Base-by-base conservation (phyloP, 1,284 basidiomycete genomes). In the Termitomyces sp. region DNA sequence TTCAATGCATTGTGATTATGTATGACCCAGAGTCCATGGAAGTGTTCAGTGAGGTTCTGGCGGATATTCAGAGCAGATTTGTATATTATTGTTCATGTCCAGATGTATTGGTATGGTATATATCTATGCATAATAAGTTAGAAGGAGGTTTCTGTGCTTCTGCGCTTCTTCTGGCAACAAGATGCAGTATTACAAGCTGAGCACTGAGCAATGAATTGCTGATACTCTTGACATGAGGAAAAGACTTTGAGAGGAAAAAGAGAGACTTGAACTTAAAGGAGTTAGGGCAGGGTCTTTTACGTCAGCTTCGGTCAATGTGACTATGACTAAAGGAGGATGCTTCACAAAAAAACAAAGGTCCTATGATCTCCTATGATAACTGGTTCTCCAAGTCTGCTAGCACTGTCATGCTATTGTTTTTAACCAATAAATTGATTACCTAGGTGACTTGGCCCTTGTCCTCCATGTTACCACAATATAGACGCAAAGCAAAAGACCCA, bases 1-100 rank as follows among this genome's bases (percentile, higher is more conserved):
- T 97, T 97, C 68, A 93, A 96, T 68, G 95, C 96, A 10, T 71
- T 97, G 65, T 97, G 62, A 69, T 46, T 14, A 16, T 26, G 28
- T 18, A 34, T 19, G 26, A 13, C 11, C 10, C n/a, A n/a, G n/a
- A n/a, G n/a, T n/a, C 11, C 9, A 11, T 46, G n/a, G 16, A n/a
- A 9, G 13, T 16, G 30, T 5, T 34, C 14, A 7, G 5, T 49
- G 26, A 9, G n/a, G n/a, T n/a, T n/a, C n/a, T n/a, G n/a, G n/a
- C n/a, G n/a, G n/a, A n/a, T n/a, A n/a, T n/a, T n/a, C n/a, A n/a
- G n/a, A 13, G 24, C 5, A 46, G 33, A 46, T 34, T 46, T 57
- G 52, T 56, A 54, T 40, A 46, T 43, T 53, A 56, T 55, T 50
- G 45, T 58, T 53, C 42, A 38, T 51, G 44, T 24, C 30, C 52